These are phyloP conservation scores for Nectriaceae sp. DNA, from an alignment of 2,329 filamentous ascomycete species.

Conservation along the genomic window DNA sequence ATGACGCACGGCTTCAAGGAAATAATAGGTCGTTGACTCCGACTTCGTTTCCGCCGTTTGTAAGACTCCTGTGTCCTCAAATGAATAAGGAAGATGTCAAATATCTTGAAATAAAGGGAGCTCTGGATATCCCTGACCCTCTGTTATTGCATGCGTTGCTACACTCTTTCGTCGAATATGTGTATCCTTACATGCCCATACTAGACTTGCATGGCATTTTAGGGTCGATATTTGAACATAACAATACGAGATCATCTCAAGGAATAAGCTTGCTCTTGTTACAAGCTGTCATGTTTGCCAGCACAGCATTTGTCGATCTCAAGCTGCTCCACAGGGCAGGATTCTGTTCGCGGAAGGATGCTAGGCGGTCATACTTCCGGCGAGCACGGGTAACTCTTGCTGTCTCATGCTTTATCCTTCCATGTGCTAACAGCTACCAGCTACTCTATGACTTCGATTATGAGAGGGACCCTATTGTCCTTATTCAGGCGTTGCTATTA, in stretches of 20 bases:
- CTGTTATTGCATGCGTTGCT: conserved; percentile 76
- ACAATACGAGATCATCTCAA: neutral
- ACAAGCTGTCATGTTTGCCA: conserved; percentile 91
- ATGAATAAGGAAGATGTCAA: conserved; percentile 78
- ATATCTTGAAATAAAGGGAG: conserved; percentile 81
- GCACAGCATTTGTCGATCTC: conserved; percentile 82
- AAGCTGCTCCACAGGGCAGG: conserved; percentile 74
- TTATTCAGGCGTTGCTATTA: conserved; percentile 83
- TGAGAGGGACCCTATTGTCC: conserved; percentile 81
- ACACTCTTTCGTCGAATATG: conserved; percentile 80
- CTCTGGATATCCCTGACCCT: conserved; percentile 70
- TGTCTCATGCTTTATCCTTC: neutral
- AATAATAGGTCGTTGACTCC: neutral
- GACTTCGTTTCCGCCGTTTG: conserved; percentile 57
- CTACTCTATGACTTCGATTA: conserved; percentile 92
- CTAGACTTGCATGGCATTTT: neutral
- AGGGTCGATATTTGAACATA: neutral
- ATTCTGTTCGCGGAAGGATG: conserved; percentile 73
- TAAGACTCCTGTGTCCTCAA: conserved; percentile 75
- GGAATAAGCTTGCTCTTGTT: conserved; percentile 79
- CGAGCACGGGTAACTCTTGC: conserved; percentile 69
- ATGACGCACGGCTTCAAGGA: conserved; percentile 35
- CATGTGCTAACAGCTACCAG: conserved; percentile 37
- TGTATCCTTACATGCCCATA: conserved; percentile 90
- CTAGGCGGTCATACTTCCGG: conserved; percentile 82